phyloP scores from a whole-genome alignment of 208 protist genomes.

The Crithidia fasciculata region DNA sequence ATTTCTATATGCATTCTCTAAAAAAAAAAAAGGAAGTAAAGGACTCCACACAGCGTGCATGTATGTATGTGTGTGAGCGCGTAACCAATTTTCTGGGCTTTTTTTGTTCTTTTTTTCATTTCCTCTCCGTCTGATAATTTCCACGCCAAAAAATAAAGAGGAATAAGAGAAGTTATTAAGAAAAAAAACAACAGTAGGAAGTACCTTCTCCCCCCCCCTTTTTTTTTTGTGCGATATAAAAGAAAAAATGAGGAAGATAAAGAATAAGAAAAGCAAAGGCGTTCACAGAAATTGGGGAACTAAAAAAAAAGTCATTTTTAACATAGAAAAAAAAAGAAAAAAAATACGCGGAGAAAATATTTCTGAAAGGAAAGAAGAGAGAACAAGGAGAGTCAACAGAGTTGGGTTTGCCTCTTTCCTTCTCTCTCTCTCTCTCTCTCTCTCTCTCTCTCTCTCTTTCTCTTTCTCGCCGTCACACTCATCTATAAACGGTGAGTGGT shows the following conservation, averaged over 20 bases:
- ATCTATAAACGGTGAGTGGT: neutral
- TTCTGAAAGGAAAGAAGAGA: neutral
- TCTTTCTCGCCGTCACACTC: neutral
- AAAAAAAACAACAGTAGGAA: slow-evolving; percentile 29
- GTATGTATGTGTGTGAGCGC: neutral
- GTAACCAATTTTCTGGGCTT: neutral
- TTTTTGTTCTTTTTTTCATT: neutral
- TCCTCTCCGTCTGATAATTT: neutral
- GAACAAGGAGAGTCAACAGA: neutral
- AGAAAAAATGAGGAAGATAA: neutral
- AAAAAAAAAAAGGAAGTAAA: neutral
- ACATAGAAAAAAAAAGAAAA: neutral
- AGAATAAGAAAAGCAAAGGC: no score
- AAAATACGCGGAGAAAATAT: neutral
- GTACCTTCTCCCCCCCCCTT: neutral
- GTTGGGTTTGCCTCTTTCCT: neutral
- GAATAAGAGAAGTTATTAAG: slow-evolving; percentile 3
- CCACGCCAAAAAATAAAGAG: neutral
- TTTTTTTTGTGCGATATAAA: neutral
- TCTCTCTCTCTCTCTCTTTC: neutral
- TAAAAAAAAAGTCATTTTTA: neutral
- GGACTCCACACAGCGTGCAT: neutral
- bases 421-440: slow-evolving; percentile 1
- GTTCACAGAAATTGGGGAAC: no score
- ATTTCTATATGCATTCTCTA: no score